phyloP scores from a whole-genome alignment of 345 rosid species.

The Schrenkiella parvula region DNA sequence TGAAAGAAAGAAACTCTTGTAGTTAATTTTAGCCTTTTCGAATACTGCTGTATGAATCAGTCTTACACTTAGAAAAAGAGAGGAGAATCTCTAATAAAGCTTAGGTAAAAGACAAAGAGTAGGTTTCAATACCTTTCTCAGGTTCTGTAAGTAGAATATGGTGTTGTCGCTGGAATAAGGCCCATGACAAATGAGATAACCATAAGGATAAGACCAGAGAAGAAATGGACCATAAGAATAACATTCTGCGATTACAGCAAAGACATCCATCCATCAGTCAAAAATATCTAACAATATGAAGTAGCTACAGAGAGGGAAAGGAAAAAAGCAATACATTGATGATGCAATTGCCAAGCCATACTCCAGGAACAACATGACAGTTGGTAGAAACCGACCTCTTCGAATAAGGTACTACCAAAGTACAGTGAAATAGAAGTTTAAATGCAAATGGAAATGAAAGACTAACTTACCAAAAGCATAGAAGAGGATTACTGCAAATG shows the following conservation, averaged over 20 bases:
- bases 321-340: conserved; percentile 67
- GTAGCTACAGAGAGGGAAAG: neutral
- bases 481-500: conserved; percentile 71
- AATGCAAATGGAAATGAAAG: neutral
- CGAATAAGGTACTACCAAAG: conserved; percentile 21
- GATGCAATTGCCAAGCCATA: conserved; percentile 94
- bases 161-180: conserved; percentile 72
- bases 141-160: conserved; percentile 70
- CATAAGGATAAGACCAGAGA: conserved; percentile 94
- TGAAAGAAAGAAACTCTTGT: too few species aligned
- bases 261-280: conserved; percentile 15
- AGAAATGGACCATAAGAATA: conserved; percentile 87
- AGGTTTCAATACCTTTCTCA: conserved; percentile 60
- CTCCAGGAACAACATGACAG: conserved; percentile 71
- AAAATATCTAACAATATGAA: neutral
- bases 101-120: neutral
- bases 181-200: conserved; percentile 96
- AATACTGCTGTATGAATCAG: too few species aligned
- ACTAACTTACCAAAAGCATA: conserved; percentile 70
- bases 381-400: conserved; percentile 56
- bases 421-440: neutral
- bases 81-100: neutral
- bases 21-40: too few species aligned
- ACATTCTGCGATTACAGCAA: conserved; percentile 59
- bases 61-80: conserved; percentile 1